A percentile compares a stretch with the other conserved stretches of the same genome.
Evolutionary conservation across 2,329 filamentous ascomycete genomes (phyloP).

Genomic region (Fusarium scirpi): DNA sequence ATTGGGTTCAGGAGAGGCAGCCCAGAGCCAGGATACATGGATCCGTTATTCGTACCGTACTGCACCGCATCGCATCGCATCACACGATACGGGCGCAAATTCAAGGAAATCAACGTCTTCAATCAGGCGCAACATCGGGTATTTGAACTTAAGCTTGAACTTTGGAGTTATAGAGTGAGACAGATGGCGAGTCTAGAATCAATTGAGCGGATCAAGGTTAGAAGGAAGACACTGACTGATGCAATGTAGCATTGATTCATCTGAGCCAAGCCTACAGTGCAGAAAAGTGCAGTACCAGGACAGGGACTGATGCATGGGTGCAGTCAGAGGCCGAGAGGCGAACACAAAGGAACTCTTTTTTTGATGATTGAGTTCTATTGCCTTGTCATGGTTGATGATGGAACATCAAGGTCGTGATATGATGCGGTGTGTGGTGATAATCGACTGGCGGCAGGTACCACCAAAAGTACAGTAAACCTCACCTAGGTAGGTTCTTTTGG

Average conservation of each 20-base stretch:
- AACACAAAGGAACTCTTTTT: not conserved
- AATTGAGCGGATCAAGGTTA: conserved; percentile 11
- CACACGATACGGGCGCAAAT: conserved; percentile 17
- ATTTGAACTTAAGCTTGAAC: not conserved
- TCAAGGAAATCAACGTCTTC: conserved; percentile 20
- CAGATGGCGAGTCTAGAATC: conserved; percentile 34
- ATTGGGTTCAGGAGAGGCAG: conserved; percentile 15
- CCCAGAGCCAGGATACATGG: conserved; percentile 15
- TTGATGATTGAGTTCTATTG: not conserved
- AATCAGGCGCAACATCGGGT: conserved; percentile 11
- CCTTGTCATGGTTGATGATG: not conserved
- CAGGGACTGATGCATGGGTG: conserved; percentile 4
- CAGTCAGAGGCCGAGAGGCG: not conserved
- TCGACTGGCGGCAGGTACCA: not conserved
- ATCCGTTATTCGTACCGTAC: conserved; percentile 6
- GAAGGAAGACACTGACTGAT: conserved; percentile 16
- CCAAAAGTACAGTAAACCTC: not conserved
- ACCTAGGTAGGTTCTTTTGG: not conserved
- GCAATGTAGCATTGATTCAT: conserved; percentile 14
- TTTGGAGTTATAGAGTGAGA: conserved; percentile 29
- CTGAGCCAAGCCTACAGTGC: conserved; percentile 3
- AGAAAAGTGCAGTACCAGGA: not conserved
- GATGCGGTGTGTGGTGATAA: not conserved
- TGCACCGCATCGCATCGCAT: not conserved
- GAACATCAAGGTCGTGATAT: conserved; percentile 1